Evolutionary conservation across 805 yeast genomes (phyloP).

Genomic region (Candida saitoana): DNA sequence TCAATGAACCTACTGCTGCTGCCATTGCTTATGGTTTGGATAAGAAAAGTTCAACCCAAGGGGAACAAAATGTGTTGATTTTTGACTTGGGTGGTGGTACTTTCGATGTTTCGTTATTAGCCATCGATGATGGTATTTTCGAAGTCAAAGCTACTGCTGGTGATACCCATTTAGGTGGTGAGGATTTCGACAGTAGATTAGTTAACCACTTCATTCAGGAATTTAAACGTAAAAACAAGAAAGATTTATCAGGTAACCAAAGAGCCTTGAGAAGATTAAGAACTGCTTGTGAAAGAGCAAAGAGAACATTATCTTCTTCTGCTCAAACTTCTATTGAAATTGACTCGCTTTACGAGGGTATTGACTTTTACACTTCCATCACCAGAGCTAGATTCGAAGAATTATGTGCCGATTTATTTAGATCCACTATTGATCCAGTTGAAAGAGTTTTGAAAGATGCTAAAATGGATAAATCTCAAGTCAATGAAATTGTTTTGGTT

Average conservation of each 20-base stretch:
- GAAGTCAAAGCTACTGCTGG: conserved; percentile 93
- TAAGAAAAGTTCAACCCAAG: conserved; percentile 42
- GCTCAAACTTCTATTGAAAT: conserved; percentile 95
- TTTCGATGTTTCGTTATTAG: conserved; percentile 82
- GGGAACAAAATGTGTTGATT: conserved; percentile 83
- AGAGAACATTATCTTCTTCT: conserved; percentile 92
- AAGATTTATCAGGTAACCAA: conserved; percentile 75
- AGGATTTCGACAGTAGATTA: conserved; percentile 87
- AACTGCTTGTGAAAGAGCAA: conserved; percentile 98
- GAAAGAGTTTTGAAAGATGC: conserved; percentile 94
- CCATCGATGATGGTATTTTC: conserved; percentile 88
- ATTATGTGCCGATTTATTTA: conserved; percentile 86
- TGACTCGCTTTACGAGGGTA: conserved; percentile 91
- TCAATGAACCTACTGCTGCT: conserved; percentile 45
- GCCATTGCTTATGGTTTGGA: conserved; percentile 45
- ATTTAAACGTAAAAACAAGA: conserved; percentile 89
- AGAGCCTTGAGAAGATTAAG: conserved; percentile 90
- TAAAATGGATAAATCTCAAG: conserved; percentile 77
- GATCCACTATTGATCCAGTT: conserved; percentile 92
- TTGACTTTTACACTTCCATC: conserved; percentile 90
- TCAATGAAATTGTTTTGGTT: conserved; percentile 92
- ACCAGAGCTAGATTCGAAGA: conserved; percentile 98
- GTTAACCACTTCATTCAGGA: conserved; percentile 87
- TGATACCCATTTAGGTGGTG: conserved; percentile 98
- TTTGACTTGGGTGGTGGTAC: conserved; percentile 98